These are phyloP conservation scores for Fusarium dimerum DNA, from an alignment of 2,329 filamentous ascomycete genomes.

Conservation along the genomic window DNA sequence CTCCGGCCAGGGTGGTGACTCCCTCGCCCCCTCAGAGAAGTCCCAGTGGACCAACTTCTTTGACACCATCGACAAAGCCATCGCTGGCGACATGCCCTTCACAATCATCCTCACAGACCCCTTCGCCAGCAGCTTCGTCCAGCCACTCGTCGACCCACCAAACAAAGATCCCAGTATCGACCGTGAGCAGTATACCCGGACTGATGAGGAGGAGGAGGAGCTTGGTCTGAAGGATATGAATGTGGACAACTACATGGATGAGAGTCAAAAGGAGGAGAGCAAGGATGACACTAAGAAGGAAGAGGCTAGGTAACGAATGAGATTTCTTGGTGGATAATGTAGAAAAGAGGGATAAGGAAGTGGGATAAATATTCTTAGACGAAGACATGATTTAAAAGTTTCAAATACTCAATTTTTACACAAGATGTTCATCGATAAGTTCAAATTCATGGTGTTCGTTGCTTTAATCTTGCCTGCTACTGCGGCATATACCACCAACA, in stretches of 20 bases:
- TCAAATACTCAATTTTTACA: not conserved
- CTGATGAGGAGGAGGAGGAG: constrained; percentile 90
- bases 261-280: constrained; percentile 32
- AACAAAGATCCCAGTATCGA: constrained; percentile 76
- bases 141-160: constrained; percentile 77
- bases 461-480: not conserved
- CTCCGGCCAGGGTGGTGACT: constrained; percentile 69
- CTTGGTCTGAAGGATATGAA: constrained; percentile 92
- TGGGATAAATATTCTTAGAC: constrained; percentile 6
- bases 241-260: constrained; percentile 75
- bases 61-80: constrained; percentile 70
- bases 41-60: constrained; percentile 83
- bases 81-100: constrained; percentile 78
- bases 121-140: constrained; percentile 89
- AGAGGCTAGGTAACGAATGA: constrained; percentile 16
- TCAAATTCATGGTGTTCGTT: not conserved
- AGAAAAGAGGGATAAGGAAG: constrained; percentile 18
- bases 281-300: constrained; percentile 13
- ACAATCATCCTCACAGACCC: constrained; percentile 84
- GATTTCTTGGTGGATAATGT: constrained; percentile 6
- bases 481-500: too few species aligned
- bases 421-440: not conserved
- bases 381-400: constrained; percentile 4
- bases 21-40: constrained; percentile 66
- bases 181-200: constrained; percentile 80